Conservation (phyloP, 1,284 basidiomycete genomes). For the Fomitopsis betulina region DNA sequence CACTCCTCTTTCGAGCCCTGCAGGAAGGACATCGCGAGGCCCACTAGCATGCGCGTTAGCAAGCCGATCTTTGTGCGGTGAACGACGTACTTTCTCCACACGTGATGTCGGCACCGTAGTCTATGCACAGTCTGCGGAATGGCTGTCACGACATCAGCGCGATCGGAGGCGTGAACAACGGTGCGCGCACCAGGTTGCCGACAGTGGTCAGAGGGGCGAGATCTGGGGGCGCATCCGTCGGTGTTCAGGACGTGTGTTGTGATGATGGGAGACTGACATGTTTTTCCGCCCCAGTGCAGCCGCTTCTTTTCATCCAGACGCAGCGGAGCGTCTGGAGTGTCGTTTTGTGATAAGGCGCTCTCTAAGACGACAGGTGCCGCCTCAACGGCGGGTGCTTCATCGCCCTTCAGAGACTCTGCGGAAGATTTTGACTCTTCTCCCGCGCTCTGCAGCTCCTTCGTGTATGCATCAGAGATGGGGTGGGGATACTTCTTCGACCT, state of each 20-base stretch:
- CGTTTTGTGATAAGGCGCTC: slow-evolving; percentile 31
- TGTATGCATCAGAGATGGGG: slow-evolving; percentile 66
- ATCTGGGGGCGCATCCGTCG: slow-evolving; percentile 40
- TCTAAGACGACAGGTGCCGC: not conserved
- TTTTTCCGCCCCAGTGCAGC: slow-evolving; percentile 83
- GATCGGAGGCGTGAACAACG: not conserved
- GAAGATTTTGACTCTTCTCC: slow-evolving; percentile 29
- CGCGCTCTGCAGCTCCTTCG: slow-evolving; percentile 49
- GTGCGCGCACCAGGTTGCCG: slow-evolving; percentile 66
- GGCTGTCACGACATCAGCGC: slow-evolving; percentile 47
- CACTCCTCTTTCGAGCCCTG: slow-evolving; percentile 86
- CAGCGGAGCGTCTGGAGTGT: slow-evolving; percentile 63
- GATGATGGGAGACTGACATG: slow-evolving; percentile 50
- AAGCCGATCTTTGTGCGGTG: slow-evolving; percentile 1
- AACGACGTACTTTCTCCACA: slow-evolving; percentile 79
- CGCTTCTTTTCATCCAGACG: slow-evolving; percentile 84
- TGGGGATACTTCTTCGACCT: slow-evolving; percentile 68
- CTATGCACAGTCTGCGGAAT: slow-evolving; percentile 86
- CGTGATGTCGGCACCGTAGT: slow-evolving; percentile 91
- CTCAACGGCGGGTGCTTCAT: not conserved
- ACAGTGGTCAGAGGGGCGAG: slow-evolving; percentile 94
- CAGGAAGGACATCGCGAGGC: slow-evolving; percentile 78
- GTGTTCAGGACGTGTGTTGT: not conserved
- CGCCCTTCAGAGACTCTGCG: not conserved
- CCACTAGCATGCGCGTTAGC: slow-evolving; percentile 46